Evolutionary conservation across 73 alveolate genomes (phyloP), one percentile per base, ranked within the genome.

Genomic region (Blepharisma japonicum): DNA sequence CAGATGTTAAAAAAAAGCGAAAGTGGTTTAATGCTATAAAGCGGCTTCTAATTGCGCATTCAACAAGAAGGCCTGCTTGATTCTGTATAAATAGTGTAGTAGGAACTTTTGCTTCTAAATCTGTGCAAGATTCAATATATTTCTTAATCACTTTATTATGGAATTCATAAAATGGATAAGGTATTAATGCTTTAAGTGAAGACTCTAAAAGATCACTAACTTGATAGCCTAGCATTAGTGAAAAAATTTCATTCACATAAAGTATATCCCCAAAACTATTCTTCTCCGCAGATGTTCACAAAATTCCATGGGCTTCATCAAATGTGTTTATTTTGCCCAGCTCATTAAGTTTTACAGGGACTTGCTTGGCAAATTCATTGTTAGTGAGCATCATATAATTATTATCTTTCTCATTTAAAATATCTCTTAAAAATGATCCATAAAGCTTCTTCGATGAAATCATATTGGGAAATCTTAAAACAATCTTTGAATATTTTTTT

Each of bases 161-260:
- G 2, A 8, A 14, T 2, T 20, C 47, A 61, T 11, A 14, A 25
- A 20, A 61, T 1, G 46, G 38, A 8, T 61, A 8, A 61, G 74
- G 74, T 8, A 61, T 61, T 9, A 61, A 25, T 8, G n/a, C 47
- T 14, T 25, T 61, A n/a, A 61, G 18, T 14, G 14, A 14, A 18
- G 50, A 20, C 11, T 25, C 46, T 8, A 61, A 8, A n/a, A 61
- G 23, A 14, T 8, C 23, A 3, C 18, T 25, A 0, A 39, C 38
- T 14, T 11, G 14, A 18, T 39, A n/a, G 14, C 74, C 74, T 2
- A 61, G 14, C 14, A 61, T 61, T 39, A 1, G 14, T 14, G 49
- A 25, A 61, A 61, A 61, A 8, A 14, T n/a, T 2, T 61, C 74
- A 61, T 61, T 61, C 14, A 25, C 74, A 61, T 61, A 61, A 20